Evolutionary conservation across 1,139 yeast genomes (phyloP).

Genomic region (Scheffersomyces quercinus): DNA sequence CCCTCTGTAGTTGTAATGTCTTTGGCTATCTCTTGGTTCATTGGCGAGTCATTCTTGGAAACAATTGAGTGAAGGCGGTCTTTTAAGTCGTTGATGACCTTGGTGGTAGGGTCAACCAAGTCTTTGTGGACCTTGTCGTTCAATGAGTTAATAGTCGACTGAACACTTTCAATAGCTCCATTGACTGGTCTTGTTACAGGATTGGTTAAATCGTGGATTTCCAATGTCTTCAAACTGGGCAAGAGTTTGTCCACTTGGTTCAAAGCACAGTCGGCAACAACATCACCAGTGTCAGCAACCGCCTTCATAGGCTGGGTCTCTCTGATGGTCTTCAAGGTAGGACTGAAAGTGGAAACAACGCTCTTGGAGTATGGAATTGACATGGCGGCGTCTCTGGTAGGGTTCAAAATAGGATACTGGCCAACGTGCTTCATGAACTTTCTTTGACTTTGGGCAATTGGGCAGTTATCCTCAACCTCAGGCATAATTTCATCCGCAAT

Average conservation of each 20-base stretch:
- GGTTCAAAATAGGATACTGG: slow-evolving; percentile 25
- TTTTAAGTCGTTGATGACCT: slow-evolving; percentile 38
- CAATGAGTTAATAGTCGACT: too few species aligned
- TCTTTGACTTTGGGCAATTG: slow-evolving; percentile 8
- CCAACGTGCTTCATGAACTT: slow-evolving; percentile 20
- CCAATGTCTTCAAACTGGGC: slow-evolving; percentile 40
- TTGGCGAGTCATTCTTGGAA: background rate
- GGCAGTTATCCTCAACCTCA: too few species aligned
- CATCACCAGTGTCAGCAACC: slow-evolving; percentile 27
- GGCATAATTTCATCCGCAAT: background rate
- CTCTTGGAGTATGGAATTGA: slow-evolving; percentile 21
- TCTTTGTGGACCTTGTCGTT: background rate
- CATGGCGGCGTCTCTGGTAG: slow-evolving; percentile 18
- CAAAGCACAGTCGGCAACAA: slow-evolving; percentile 33
- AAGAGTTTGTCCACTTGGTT: slow-evolving; percentile 34
- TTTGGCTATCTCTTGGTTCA: too few species aligned
- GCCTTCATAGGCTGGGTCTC: slow-evolving; percentile 27
- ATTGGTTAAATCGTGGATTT: slow-evolving; percentile 39
- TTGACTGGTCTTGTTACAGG: slow-evolving; percentile 46
- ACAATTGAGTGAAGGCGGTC: slow-evolving; percentile 36
- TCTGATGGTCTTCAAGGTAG: slow-evolving; percentile 19
- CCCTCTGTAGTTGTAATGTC: too few species aligned
- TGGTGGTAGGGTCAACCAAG: slow-evolving; percentile 45
- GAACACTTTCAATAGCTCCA: slow-evolving; percentile 20
- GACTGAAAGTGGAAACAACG: slow-evolving; percentile 13